Conservation (phyloP, 2,329 filamentous ascomycete genomes). For the Apiospora aurea region DNA sequence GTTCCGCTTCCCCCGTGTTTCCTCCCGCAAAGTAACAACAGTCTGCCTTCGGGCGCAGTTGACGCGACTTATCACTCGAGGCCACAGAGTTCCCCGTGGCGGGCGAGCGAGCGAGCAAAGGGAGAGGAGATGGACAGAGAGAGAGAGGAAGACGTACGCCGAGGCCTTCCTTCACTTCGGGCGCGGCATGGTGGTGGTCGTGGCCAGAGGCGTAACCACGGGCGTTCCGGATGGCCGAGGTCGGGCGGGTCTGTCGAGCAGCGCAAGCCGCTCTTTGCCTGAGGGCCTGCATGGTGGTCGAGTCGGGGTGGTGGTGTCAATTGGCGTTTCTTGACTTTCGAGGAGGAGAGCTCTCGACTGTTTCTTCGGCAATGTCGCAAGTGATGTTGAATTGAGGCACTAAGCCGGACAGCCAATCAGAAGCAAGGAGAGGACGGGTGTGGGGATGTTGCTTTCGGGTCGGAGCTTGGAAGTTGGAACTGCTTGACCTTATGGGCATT, state of each 20-base stretch:
- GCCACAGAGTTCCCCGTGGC: no score
- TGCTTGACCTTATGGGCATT: neutral
- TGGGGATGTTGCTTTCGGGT: neutral
- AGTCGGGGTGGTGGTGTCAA: constrained; percentile 18
- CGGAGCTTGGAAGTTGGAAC: neutral
- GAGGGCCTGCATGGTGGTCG: constrained; percentile 42
- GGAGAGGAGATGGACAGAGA: neutral
- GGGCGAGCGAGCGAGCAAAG: neutral
- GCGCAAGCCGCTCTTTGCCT: constrained; percentile 53
- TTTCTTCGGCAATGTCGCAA: constrained; percentile 11
- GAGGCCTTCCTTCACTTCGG: constrained; percentile 57
- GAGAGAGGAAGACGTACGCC: constrained; percentile 54
- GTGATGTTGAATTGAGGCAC: constrained; percentile 14
- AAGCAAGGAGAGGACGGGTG: neutral
- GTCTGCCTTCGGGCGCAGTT: no score
- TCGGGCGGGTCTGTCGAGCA: constrained; percentile 45
- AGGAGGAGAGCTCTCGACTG: neutral
- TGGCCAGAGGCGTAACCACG: constrained; percentile 63
- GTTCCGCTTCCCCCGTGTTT: neutral
- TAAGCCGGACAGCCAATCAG: constrained; percentile 10
- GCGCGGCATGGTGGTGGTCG: constrained; percentile 50
- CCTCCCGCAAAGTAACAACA: neutral
- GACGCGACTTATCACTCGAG: no score
- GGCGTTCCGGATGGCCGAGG: constrained; percentile 43
- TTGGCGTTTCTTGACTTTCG: constrained; percentile 17